A percentile compares a stretch with the other conserved stretches of the same genome.
phyloP scores from a whole-genome alignment of 441 rosid species.

The Arabidopsis lyrata region DNA sequence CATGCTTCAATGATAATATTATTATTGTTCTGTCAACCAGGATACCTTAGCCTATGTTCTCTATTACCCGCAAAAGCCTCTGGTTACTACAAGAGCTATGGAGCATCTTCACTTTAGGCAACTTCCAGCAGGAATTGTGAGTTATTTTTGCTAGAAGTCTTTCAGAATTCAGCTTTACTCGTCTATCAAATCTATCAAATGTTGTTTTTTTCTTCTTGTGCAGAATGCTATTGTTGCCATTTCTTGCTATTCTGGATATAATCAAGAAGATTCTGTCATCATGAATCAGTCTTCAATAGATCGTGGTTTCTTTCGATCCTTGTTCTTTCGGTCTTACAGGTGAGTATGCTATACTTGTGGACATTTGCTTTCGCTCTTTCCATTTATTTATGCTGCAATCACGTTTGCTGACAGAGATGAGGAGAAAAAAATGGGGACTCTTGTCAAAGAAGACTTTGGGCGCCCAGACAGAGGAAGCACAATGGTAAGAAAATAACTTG shows the following conservation, averaged over 20 bases:
- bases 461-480: constrained; percentile 93
- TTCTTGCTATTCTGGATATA: constrained; percentile 97
- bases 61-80: constrained; percentile 97
- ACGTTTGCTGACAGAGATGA: constrained; percentile 69
- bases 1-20: constrained; percentile 15
- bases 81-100: constrained; percentile 99
- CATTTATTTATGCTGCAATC: constrained; percentile 26
- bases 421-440: constrained; percentile 99
- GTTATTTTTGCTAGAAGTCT: constrained; percentile 29
- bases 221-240: constrained; percentile 99
- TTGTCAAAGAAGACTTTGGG: constrained; percentile 98
- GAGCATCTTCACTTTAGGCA: constrained; percentile 99
- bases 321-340: constrained; percentile 97
- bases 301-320: constrained; percentile 96
- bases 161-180: constrained; percentile 20
- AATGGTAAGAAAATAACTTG: constrained; percentile 58
- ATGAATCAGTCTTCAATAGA: constrained; percentile 99
- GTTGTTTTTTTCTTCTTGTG: constrained; percentile 31
- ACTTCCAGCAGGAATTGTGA: constrained; percentile 99
- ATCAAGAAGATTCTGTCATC: constrained; percentile 99
- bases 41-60: constrained; percentile 98
- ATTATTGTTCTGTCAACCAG: constrained; percentile 49
- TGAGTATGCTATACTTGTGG: constrained; percentile 39
- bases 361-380: constrained; percentile 23
- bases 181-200: constrained; percentile 12